These are phyloP conservation scores for Dalbergia oliveri DNA, from an alignment of 306 rosid species.

Conservation along the genomic window DNA sequence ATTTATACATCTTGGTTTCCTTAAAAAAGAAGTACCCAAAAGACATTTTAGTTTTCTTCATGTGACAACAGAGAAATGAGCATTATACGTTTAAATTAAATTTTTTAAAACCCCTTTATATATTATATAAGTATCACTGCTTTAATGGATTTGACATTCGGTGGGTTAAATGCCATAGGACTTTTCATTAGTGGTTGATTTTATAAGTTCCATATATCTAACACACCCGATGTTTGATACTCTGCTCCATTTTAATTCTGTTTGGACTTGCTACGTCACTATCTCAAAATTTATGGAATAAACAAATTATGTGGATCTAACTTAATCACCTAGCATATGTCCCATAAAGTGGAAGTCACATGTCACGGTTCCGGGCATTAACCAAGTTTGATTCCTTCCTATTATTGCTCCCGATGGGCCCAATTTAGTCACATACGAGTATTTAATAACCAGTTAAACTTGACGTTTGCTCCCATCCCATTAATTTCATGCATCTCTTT, in stretches of 20 bases:
- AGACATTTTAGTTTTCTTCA: not conserved
- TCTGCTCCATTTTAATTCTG: conserved; percentile 30
- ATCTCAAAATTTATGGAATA: conserved; percentile 46
- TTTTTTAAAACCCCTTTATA: not conserved
- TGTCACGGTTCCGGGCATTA: conserved; percentile 31
- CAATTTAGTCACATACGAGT: not conserved
- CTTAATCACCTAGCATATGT: conserved; percentile 46
- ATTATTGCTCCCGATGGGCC: conserved; percentile 32
- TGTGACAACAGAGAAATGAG: not conserved
- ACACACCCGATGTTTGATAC: conserved; percentile 33
- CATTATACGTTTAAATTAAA: not conserved
- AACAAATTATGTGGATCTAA: conserved; percentile 45
- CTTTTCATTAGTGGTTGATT: conserved; percentile 44
- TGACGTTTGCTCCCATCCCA: not conserved
- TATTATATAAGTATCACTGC: conserved; percentile 14
- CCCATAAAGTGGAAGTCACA: conserved; percentile 53
- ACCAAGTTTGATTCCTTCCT: conserved; percentile 41
- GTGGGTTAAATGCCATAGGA: conserved; percentile 11
- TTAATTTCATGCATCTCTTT: conserved; percentile 8
- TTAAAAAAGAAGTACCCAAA: not conserved
- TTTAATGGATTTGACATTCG: conserved; percentile 47
- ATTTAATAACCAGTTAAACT: conserved; percentile 1
- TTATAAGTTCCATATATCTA: conserved; percentile 21
- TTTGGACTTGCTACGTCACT: conserved; percentile 22
- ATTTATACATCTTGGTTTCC: not conserved